Conservation (phyloP, 2,329 filamentous ascomycete species). For the Aspergillus tanneri region DNA sequence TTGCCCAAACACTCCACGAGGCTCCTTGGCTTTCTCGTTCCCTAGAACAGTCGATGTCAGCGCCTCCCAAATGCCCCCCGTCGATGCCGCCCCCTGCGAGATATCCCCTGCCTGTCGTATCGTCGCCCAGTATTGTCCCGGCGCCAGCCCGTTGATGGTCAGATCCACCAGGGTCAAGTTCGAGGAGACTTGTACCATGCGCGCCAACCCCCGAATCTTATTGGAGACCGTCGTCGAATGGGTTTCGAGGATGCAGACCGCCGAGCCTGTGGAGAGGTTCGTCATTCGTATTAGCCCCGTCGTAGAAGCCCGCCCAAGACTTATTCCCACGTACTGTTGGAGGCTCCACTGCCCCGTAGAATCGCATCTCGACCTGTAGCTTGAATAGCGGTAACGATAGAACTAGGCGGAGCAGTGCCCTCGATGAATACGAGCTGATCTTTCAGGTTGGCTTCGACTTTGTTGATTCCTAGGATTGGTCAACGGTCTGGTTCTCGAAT, state of each 20-base stretch:
- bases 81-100: constrained; percentile 75
- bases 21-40: constrained; percentile 35
- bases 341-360: constrained; percentile 79
- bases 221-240: constrained; percentile 61
- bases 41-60: constrained; percentile 45
- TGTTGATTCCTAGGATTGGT: constrained; percentile 64
- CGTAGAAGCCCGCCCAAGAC: not conserved
- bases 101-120: constrained; percentile 87
- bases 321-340: constrained; percentile 63
- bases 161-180: constrained; percentile 81
- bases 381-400: constrained; percentile 86
- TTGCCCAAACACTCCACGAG: constrained; percentile 68
- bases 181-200: constrained; percentile 87
- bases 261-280: constrained; percentile 28
- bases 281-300: not conserved
- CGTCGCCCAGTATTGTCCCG: constrained; percentile 79
- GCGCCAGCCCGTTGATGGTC: constrained; percentile 75
- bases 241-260: constrained; percentile 94
- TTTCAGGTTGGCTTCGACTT: constrained; percentile 77
- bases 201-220: constrained; percentile 78
- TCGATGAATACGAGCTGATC: constrained; percentile 82
- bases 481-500: not conserved
- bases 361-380: constrained; percentile 91
- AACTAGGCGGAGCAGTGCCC: constrained; percentile 84
- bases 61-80: constrained; percentile 76